Percentiles rank a stretch among this genome's conserved stretches.
Evolutionary conservation across 345 rosid genomes (phyloP).

Genomic region (Ceriops decandra): DNA sequence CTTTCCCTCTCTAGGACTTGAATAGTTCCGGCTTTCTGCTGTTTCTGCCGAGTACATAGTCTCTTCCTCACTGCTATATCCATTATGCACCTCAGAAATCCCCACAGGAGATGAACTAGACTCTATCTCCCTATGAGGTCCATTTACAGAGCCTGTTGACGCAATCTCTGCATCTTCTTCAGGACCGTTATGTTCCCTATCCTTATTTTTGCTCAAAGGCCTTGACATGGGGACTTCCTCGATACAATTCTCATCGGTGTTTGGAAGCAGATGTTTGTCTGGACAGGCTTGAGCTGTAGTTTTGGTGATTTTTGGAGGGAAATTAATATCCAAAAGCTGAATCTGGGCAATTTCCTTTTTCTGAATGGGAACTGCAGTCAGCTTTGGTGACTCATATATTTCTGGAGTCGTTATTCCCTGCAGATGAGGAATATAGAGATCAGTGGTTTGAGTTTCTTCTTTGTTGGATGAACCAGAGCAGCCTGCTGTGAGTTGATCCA

Average conservation of each 20-base stretch:
- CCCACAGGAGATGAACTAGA: constrained; percentile 52
- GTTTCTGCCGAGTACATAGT: constrained; percentile 99
- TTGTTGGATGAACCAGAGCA: constrained; percentile 36
- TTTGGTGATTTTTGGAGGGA: constrained; percentile 58
- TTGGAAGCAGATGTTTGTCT: constrained; percentile 27
- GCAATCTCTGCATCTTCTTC: constrained; percentile 45
- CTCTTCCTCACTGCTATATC: constrained; percentile 75
- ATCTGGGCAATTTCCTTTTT: constrained; percentile 50
- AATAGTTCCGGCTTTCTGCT: constrained; percentile 88
- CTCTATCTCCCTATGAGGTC: constrained; percentile 55
- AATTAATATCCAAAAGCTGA: constrained; percentile 88
- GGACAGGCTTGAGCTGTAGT: constrained; percentile 22
- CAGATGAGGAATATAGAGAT: constrained; percentile 46
- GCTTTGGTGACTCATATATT: constrained; percentile 71
- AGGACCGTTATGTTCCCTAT: constrained; percentile 16
- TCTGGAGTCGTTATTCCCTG: constrained; percentile 92
- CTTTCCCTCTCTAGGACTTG: constrained; percentile 68
- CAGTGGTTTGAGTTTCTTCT: constrained; percentile 41
- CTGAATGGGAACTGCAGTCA: constrained; percentile 59
- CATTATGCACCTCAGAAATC: constrained; percentile 40
- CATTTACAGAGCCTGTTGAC: constrained; percentile 67
- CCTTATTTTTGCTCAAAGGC: constrained; percentile 25
- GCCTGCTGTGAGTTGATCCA: constrained; percentile 44
- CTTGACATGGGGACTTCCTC: constrained; percentile 26
- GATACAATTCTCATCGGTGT: constrained; percentile 29